Evolutionary conservation across 495 filamentous ascomycete species (phyloP), one percentile per base, ranked within the genome.

Genomic region (Cryomyces minteri): DNA sequence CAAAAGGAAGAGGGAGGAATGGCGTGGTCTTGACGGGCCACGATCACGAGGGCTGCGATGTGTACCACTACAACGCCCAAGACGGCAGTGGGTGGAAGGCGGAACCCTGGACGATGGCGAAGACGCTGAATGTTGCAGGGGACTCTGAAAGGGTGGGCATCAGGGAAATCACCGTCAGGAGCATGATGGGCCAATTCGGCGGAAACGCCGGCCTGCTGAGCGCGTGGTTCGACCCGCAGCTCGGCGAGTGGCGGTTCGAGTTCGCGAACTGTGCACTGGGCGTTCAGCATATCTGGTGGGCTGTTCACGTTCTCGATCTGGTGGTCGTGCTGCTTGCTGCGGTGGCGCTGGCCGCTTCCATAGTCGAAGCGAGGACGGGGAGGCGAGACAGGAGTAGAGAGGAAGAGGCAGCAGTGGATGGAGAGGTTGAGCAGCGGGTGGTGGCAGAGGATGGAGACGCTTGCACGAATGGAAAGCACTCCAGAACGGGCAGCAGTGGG

Each of bases 131-230:
- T 51, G 44, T 58, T 28, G 31, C 29, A n/a, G n/a, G 6, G 8
- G 31, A 28, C 2, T 32, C 45, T 10, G 45, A 47, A n/a, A 31
- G 12, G 43, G 72, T 73, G 1, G 74, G 73, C 0, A 67, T 94
- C n/a, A 66, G 87, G 3, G 90, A 96, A 62, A 74, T 95, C 43
- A 98, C 90, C 0, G 80, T 96, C 5, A 73, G 85, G n/a, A 93
- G 85, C 52, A 95, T 98, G 90, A 98, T 98, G 90, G 90, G 88
- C 28, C 82, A 82, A 29, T 96, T 77, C 55, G 78, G 76, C 14
- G 90, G 90, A 4, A 87, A 93, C 58, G 88, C 85, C 0, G 92
- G 84, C 0, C 64, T 98, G 31, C 58, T 98, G 38, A 87, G 79
- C 37, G 67, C 80, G 2, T 98, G 92, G 92, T 96, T 87, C 56